A percentile compares a stretch with the other conserved stretches of the same genome.
phyloP scores from a whole-genome alignment of 2,329 filamentous ascomycete species.

The Knoxdaviesia capensis region DNA sequence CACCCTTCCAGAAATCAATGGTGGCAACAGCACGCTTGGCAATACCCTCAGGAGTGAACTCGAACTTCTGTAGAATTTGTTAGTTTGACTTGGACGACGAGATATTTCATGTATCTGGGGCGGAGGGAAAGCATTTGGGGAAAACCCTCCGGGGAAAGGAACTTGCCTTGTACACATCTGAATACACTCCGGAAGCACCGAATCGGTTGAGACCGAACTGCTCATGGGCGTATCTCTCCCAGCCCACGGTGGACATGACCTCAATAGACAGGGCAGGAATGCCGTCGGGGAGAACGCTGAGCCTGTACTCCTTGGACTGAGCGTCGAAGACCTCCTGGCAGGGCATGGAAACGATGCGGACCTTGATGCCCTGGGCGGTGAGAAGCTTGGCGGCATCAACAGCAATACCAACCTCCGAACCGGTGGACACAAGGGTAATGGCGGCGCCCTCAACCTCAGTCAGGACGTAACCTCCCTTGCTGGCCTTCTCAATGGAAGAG shows the following conservation, averaged over 20 bases:
- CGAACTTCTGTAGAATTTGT: conserved; percentile 57
- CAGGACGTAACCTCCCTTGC: conserved; percentile 89
- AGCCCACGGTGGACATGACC: conserved; percentile 92
- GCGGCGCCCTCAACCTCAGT: conserved; percentile 69
- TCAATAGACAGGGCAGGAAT: conserved; percentile 87
- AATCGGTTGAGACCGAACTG: conserved; percentile 99
- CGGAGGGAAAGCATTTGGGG: background rate
- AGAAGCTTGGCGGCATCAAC: conserved; percentile 85
- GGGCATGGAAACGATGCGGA: conserved; percentile 85
- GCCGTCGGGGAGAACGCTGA: conserved; percentile 80
- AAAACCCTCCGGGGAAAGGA: background rate
- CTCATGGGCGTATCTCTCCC: conserved; percentile 98
- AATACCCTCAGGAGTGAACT: conserved; percentile 95
- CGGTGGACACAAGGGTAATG: conserved; percentile 81
- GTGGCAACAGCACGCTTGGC: conserved; percentile 85
- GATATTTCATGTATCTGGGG: background rate
- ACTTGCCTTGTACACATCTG: conserved; percentile 82
- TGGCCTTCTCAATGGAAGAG: conserved; percentile 70
- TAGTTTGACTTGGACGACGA: background rate
- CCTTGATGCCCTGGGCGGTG: conserved; percentile 67
- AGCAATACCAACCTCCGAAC: conserved; percentile 88
- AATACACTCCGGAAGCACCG: conserved; percentile 91
- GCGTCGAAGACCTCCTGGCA: conserved; percentile 95
- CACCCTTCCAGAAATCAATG: conserved; percentile 93
- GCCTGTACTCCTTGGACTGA: conserved; percentile 85